phyloP scores from a whole-genome alignment of 371 early-diverging fungal species.

The Lichtheimia hyalospora region DNA sequence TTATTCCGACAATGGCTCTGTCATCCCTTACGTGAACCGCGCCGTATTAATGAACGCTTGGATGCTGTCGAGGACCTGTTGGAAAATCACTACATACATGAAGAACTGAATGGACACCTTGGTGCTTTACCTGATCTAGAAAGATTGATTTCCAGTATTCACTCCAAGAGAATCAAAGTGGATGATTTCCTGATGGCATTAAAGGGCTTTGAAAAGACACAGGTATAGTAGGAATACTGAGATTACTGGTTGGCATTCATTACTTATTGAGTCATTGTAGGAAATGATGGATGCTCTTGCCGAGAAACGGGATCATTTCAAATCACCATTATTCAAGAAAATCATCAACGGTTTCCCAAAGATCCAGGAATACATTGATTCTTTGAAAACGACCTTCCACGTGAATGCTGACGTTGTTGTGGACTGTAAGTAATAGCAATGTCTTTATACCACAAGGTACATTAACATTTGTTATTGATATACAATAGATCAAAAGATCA shows the following conservation, averaged over 20 bases:
- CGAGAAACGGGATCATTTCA: slow-evolving; percentile 22
- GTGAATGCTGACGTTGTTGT: slow-evolving; percentile 73
- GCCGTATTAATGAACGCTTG: slow-evolving; percentile 84
- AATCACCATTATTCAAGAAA: slow-evolving; percentile 43
- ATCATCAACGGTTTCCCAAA: slow-evolving; percentile 55
- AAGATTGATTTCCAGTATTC: slow-evolving; percentile 88
- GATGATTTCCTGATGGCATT: slow-evolving; percentile 74
- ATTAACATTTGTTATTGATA: no score
- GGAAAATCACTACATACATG: slow-evolving; percentile 50
- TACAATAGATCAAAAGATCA: slow-evolving; percentile 40
- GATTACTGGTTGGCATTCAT: neutral
- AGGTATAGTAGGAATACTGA: slow-evolving; percentile 26
- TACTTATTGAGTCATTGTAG: neutral
- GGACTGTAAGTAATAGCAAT: slow-evolving; percentile 32
- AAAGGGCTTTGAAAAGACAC: slow-evolving; percentile 55
- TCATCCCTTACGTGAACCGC: slow-evolving; percentile 80
- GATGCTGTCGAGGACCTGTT: slow-evolving; percentile 87
- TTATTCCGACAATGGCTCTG: slow-evolving; percentile 90
- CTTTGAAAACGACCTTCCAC: slow-evolving; percentile 37
- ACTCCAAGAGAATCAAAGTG: slow-evolving; percentile 78
- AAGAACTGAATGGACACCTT: slow-evolving; percentile 32
- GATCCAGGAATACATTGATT: slow-evolving; percentile 52
- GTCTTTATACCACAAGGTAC: no score
- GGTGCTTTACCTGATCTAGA: slow-evolving; percentile 87
- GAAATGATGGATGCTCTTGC: slow-evolving; percentile 1